phyloP scores from a whole-genome alignment of 192 early-diverging fungal species.

The Kickxella alabastrina region DNA sequence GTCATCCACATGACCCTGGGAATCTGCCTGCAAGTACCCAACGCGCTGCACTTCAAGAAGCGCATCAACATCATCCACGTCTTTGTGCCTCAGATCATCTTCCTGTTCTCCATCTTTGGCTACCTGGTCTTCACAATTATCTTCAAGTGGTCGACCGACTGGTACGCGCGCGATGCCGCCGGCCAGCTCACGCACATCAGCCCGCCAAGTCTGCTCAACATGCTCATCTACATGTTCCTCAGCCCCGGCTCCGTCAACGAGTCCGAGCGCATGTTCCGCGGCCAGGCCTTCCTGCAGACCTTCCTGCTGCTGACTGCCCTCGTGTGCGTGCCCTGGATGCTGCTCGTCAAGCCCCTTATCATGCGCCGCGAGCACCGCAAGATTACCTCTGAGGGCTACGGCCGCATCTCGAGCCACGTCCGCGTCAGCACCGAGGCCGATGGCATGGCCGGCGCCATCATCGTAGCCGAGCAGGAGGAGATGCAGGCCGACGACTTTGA shows the following conservation, averaged over 20 bases:
- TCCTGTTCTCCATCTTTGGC: constrained; percentile 92
- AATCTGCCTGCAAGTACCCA: constrained; percentile 82
- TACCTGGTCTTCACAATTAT: constrained; percentile 89
- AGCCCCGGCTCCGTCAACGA: constrained; percentile 75
- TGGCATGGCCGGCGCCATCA: constrained; percentile 42
- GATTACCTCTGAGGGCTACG: constrained; percentile 71
- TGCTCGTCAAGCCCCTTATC: constrained; percentile 86
- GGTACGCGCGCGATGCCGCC: constrained; percentile 66
- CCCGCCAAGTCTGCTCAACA: constrained; percentile 94
- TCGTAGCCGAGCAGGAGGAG: constrained; percentile 62
- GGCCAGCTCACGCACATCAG: constrained; percentile 66
- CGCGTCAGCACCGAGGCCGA: constrained; percentile 52
- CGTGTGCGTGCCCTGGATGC: constrained; percentile 96
- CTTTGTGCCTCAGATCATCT: constrained; percentile 92
- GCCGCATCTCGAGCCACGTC: constrained; percentile 54
- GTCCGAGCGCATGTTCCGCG: constrained; percentile 72
- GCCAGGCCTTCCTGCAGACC: constrained; percentile 82
- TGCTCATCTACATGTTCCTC: constrained; percentile 99
- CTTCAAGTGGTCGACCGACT: constrained; percentile 95
- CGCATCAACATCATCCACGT: constrained; percentile 76
- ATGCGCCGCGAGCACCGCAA: constrained; percentile 78
- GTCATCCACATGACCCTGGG: constrained; percentile 98
- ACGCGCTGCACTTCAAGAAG: constrained; percentile 86
- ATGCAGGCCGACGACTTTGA: constrained; percentile 77
- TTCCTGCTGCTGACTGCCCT: constrained; percentile 78